Evolutionary conservation across 2,329 filamentous ascomycete genomes (phyloP), one percentile per base, ranked within the genome.

Genomic region (Claviceps maximensis): DNA sequence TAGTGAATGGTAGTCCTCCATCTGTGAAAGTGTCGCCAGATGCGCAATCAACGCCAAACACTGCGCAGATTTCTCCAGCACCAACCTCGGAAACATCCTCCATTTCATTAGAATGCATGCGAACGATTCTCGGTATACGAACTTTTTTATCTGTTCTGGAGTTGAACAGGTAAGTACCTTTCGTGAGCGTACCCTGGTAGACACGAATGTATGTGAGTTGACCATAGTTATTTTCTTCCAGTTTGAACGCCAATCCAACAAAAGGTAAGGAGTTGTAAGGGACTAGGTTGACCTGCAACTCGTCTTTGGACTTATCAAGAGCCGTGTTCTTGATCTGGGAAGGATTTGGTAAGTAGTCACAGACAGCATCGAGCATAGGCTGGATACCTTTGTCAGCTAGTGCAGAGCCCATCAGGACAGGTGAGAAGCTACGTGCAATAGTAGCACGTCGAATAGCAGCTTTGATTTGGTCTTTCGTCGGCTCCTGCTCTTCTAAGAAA

Each of bases 41-140:
- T 38, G 93, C 90, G 68, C 93, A 98, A 63, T 98, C 93, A 52
- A 98, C 87, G 64, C 93, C 93, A 65, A 98, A 98, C 55, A 98
- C 93, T 56, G 93, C 93, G 67, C 93, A 98, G 58, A 98, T 98
- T 70, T 98, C 93, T 70, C 93, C 93, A 52, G 93, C 91, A 51
- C 90, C 89, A 58, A 98, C 86, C 69, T 96, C 90, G 53, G 73
- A 76, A 31, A 96, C 89, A 65, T 98, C 93, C 69, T 98, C 93
- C 91, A 98, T 95, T 66, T 98, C 93, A 67, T 97, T 95, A 47
- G 90, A 95, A 75, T 98, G 93, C 93, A 98, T 98, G 57, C 93
- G 89, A 57, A 98, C 93, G 63, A 98, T 97, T 65, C 91, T 87
- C 21, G 93, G 93, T 54, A 98, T 85, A 71, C 94, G 90, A 66